These are phyloP conservation scores for Wickerhamomyces ciferrii DNA, from an alignment of 805 yeast species.

Conservation along the genomic window DNA sequence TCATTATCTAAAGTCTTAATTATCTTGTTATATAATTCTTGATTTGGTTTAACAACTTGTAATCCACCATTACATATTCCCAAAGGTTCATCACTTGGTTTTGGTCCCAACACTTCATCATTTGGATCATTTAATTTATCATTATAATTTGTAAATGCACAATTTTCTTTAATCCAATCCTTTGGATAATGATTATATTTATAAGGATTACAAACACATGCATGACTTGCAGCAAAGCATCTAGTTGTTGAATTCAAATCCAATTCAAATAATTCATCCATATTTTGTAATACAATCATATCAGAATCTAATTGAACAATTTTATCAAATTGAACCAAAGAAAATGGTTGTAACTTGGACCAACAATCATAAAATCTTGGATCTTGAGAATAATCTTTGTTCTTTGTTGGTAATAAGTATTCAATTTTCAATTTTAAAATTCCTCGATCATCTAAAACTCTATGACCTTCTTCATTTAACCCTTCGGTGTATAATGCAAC, in stretches of 20 bases:
- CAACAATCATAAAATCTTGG: slow-evolving; percentile 56
- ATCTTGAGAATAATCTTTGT: slow-evolving; percentile 43
- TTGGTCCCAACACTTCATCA: slow-evolving; percentile 33
- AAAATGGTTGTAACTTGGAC: slow-evolving; percentile 55
- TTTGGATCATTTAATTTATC: slow-evolving; percentile 14
- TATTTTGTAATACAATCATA: slow-evolving; percentile 50
- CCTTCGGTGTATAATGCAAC: slow-evolving; percentile 49
- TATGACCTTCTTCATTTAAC: slow-evolving; percentile 36
- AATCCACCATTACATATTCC: slow-evolving; percentile 57
- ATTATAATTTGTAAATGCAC: slow-evolving; percentile 40
- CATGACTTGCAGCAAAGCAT: slow-evolving; percentile 53
- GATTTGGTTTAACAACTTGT: slow-evolving; percentile 41
- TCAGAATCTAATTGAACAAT: slow-evolving; percentile 55
- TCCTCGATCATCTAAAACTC: slow-evolving; percentile 30
- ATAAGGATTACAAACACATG: slow-evolving; percentile 60
- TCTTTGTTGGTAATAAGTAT: slow-evolving; percentile 36
- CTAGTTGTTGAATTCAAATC: slow-evolving; percentile 27
- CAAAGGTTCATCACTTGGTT: slow-evolving; percentile 31
- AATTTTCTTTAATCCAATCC: slow-evolving; percentile 46
- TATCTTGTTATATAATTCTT: slow-evolving; percentile 33
- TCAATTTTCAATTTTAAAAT: slow-evolving; percentile 37
- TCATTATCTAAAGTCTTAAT: slow-evolving; percentile 30
- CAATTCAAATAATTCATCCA: slow-evolving; percentile 55
- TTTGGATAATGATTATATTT: slow-evolving; percentile 45
- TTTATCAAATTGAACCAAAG: slow-evolving; percentile 43